Evolutionary conservation across 202 grass and related monocot species (phyloP).

Genomic region (Sporobolus alterniflorus): DNA sequence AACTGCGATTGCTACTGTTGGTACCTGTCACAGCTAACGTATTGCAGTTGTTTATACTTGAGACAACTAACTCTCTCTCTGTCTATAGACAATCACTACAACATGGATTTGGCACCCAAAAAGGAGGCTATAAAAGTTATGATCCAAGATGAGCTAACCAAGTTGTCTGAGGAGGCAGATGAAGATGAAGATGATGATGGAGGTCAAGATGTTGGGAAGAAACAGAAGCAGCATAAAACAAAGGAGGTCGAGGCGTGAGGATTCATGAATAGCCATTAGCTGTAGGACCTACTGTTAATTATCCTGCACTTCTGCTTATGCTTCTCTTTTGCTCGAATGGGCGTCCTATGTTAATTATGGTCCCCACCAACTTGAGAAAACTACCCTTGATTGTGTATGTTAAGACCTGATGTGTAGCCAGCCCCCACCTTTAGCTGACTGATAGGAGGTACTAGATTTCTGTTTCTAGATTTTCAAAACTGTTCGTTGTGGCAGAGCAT

Average conservation of each 20-base stretch:
- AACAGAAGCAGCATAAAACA: conserved; percentile 32
- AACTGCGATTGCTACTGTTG: not conserved
- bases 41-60: not conserved
- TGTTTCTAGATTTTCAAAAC: conserved; percentile 36
- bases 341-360: conserved; percentile 42
- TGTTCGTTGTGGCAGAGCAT: conserved; percentile 36
- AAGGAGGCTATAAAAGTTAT: conserved; percentile 83
- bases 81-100: conserved; percentile 69
- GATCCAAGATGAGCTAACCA: conserved; percentile 95
- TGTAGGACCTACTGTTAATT: conserved; percentile 51
- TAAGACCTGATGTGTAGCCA: conserved; percentile 45
- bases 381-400: conserved; percentile 43
- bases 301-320: conserved; percentile 33
- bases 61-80: conserved; percentile 22
- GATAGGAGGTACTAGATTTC: conserved; percentile 32
- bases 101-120: conserved; percentile 76
- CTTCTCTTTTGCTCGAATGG: conserved; percentile 30
- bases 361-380: conserved; percentile 1
- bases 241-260: conserved; percentile 49
- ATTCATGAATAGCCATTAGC: conserved; percentile 27
- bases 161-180: conserved; percentile 77
- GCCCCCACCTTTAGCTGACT: conserved; percentile 51
- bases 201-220: conserved; percentile 41
- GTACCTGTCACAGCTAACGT: not conserved
- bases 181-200: conserved; percentile 61